Evolutionary conservation across 345 rosid species (phyloP).

Genomic region (Erodium maritimum): DNA sequence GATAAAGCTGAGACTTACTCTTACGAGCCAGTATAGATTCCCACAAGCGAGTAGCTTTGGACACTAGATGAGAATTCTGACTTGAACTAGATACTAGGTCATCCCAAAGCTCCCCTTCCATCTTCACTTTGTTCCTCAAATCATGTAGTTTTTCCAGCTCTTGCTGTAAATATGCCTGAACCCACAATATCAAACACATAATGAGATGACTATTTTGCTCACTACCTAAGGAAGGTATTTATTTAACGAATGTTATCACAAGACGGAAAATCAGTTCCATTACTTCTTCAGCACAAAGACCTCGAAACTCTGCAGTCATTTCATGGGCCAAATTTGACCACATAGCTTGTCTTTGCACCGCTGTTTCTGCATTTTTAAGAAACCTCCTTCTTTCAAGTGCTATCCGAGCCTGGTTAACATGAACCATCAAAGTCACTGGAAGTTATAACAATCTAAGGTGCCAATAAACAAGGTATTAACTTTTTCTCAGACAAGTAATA

Average conservation of each 20-base stretch:
- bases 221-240: neutral
- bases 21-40: slow-evolving; percentile 87
- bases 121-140: slow-evolving; percentile 87
- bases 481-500: neutral
- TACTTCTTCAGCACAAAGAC: slow-evolving; percentile 99
- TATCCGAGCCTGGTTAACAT: slow-evolving; percentile 67
- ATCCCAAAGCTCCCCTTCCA: slow-evolving; percentile 97
- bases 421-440: slow-evolving; percentile 8
- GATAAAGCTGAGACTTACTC: slow-evolving; percentile 33
- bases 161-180: slow-evolving; percentile 96
- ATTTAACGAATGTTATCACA: neutral
- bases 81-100: slow-evolving; percentile 92
- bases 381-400: slow-evolving; percentile 94
- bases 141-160: slow-evolving; percentile 94
- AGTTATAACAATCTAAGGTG: neutral
- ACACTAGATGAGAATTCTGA: slow-evolving; percentile 91
- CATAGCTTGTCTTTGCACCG: slow-evolving; percentile 92
- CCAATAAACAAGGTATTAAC: neutral
- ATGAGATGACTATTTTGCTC: slow-evolving; percentile 4
- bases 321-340: slow-evolving; percentile 99
- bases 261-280: neutral
- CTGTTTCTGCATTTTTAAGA: slow-evolving; percentile 87
- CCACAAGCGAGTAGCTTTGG: slow-evolving; percentile 88
- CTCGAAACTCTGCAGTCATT: slow-evolving; percentile 99
- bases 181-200: slow-evolving; percentile 17